phyloP scores from a whole-genome alignment of 306 rosid species.

The Adenanthera pavonina region DNA sequence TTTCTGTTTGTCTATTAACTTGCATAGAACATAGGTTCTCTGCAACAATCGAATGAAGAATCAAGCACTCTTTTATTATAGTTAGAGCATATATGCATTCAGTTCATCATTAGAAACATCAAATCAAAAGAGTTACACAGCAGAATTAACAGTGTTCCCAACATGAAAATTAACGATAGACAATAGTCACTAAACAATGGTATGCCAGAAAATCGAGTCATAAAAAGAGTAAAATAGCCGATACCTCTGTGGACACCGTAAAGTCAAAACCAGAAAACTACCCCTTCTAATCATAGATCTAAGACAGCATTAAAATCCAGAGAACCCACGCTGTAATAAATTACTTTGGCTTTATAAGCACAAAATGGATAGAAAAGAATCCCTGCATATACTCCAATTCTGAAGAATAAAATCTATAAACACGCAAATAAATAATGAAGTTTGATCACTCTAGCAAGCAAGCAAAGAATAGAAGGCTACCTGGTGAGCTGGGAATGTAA shows the following conservation, averaged over 20 bases:
- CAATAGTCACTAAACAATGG: background rate
- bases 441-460: background rate
- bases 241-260: background rate
- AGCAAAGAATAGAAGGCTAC: conserved; percentile 25
- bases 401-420: background rate
- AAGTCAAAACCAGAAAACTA: background rate
- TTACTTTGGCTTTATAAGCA: too few species aligned
- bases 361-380: too few species aligned
- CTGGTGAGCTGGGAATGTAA: conserved; percentile 33
- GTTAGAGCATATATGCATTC: too few species aligned
- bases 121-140: too few species aligned
- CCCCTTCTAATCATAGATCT: background rate
- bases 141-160: too few species aligned
- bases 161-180: too few species aligned
- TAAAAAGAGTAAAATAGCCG: background rate
- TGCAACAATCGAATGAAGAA: conserved; percentile 20
- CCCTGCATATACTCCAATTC: too few species aligned
- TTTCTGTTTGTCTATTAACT: conserved; percentile 31
- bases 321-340: background rate
- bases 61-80: background rate
- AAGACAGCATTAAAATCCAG: background rate
- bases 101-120: background rate
- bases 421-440: background rate
- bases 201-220: background rate
- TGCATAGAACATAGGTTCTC: conserved; percentile 53